Base-by-base conservation (phyloP, 352 stramenopile species). In the Globisporangium barbulae region DNA sequence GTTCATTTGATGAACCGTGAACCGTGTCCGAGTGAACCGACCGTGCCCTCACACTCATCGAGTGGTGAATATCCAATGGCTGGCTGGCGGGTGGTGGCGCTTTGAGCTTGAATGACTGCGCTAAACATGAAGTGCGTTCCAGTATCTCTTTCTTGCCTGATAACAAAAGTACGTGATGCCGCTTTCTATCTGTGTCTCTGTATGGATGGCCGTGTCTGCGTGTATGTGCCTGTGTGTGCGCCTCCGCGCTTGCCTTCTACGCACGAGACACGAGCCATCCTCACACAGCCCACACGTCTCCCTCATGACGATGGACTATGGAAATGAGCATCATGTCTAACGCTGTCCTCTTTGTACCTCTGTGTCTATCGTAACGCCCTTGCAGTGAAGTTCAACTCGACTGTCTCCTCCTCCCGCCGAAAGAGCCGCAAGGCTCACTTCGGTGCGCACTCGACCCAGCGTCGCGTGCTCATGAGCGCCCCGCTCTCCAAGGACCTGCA, bases 401-500 rank as follows among this genome's bases (percentile, higher is more conserved):
- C 93, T 71, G 89, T 97, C 56, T 94, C 91, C 69, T 97, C 91
- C 69, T 99, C 93, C 74, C 96, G 97, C 75, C 93, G 98, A 68
- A 99, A 99, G 94, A 91, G 75, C 76, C 97, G 98, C 71, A 99
- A 99, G 97, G 97, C 98, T 64, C 97, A 99, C 88, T 99, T 99
- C 83, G 83, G 85, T 68, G 92, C 97, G 62, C 94, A 99, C 82
- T 99, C 96, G 75, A 97, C 95, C 65, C 87, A 92, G 60, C 93
- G 97, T 70, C 87, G 97, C 75, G 95, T 97, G 74, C 79, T 99
- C 59, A 99, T 99, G 98, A 98, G 89, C 70, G 93, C 97, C 61
- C 92, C 92, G 73, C 85, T 99, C 65, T 99, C 91, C 69, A 99
- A 99, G 94, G 98, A 99, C 80, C 85, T 99, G 61, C 97, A 98